A percentile compares a stretch with the other conserved stretches of the same genome.
Evolutionary conservation across 2,329 filamentous ascomycete genomes (phyloP).

Genomic region (Fusarium pseudoanthophilum): DNA sequence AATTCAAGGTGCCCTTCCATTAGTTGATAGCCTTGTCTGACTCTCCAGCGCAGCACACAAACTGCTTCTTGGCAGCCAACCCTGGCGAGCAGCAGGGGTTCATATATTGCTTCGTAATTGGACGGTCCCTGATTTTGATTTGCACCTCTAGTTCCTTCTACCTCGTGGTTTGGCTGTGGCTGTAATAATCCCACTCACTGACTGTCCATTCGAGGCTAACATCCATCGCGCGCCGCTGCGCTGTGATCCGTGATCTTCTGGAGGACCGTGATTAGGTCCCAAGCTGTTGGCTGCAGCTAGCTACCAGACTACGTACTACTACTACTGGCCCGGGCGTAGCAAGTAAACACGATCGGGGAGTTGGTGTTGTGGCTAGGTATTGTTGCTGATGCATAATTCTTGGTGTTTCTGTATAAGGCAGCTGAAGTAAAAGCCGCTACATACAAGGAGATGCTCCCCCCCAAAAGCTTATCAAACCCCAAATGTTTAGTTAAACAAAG

Average conservation of each 20-base stretch:
- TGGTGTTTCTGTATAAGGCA: background rate
- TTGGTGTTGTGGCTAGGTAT: background rate
- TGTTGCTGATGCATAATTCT: background rate
- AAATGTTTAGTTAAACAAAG: conserved; percentile 48
- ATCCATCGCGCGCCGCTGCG: conserved; percentile 9
- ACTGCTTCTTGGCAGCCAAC: conserved; percentile 11
- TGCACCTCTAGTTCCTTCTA: conserved; percentile 7
- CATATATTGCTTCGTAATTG: conserved; percentile 18
- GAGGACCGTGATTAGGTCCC: conserved; percentile 35
- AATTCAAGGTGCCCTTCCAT: conserved; percentile 1
- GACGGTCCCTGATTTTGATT: conserved; percentile 24
- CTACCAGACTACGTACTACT: background rate
- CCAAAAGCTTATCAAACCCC: conserved; percentile 15
- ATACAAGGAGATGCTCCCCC: background rate
- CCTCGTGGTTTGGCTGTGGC: conserved; percentile 8
- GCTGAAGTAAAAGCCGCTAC: background rate
- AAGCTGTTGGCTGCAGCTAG: conserved; percentile 28
- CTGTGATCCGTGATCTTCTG: conserved; percentile 27
- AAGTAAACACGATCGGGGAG: conserved; percentile 14
- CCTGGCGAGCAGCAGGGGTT: conserved; percentile 22
- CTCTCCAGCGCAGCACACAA: conserved; percentile 6
- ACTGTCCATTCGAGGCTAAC: background rate
- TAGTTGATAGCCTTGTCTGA: conserved; percentile 10
- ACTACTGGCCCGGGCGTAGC: conserved; percentile 24
- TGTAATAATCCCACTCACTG: background rate